Base-by-base conservation (phyloP, 2,329 filamentous ascomycete genomes). In the Geosmithia morbida region DNA sequence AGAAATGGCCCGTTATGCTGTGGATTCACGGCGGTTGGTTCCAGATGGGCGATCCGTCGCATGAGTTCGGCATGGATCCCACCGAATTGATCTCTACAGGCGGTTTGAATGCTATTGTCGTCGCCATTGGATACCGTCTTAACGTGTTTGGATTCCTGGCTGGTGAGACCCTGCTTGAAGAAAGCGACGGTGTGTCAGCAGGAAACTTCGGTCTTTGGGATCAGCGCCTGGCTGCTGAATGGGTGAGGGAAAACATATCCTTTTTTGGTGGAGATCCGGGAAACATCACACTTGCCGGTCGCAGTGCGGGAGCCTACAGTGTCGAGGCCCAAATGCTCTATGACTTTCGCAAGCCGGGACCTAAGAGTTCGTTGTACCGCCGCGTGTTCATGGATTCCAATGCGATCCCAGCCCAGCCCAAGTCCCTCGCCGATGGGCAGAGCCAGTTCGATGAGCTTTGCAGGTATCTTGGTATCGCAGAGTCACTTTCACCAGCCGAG, bases 131-230 rank as follows among this genome's bases (percentile, higher is more conserved):
- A 13, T 74, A 74, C 47, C 57, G 59, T 1, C 30, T 55, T 6
- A 71, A 70, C 26, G 55, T 71, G 0, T 72, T 73, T 41, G 71
- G 71, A 0, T 74, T 74, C 51, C 54, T 74, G 3, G 65, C 67
- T 1, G 63, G 68, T 2, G 49, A 61, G 3, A 62, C 66, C 11
- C 57, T 70, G 3, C 45, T 57, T 1, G 44, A 47, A 0, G 58
- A 61, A 7, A 58, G 33, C 33, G 33, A 16, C 33, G 33, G 33
- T 11, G 33, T 16, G 3, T 37, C 33, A 13, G 56, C 30, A 57
- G 51, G 29, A 6, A 69, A 70, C 49, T 66, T 62, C 50, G 67
- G 67, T 1, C 57, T 70, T 0, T 66, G 64, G 54, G 74, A 77
- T 50, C 71, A 75, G 51, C 58, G 67, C 2, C 56, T 69, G 13